These are phyloP conservation scores for Xylaria intraflava DNA, from an alignment of 495 filamentous ascomycete genomes.

Conservation along the genomic window DNA sequence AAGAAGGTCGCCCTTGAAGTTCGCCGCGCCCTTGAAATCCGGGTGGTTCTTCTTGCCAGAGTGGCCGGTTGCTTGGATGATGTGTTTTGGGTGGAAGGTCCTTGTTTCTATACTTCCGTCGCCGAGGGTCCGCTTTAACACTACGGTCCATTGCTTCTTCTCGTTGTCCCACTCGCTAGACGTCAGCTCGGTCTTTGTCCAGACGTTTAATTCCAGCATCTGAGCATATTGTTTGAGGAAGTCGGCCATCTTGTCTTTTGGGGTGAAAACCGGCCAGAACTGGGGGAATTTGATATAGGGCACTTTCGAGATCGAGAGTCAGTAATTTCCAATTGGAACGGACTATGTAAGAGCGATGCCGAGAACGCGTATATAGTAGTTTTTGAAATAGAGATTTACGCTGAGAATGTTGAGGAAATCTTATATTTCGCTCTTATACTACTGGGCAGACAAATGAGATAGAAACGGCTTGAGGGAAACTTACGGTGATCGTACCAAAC, in stretches of 20 bases:
- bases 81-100: slow-evolving; percentile 56
- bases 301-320: neutral
- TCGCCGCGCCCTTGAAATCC: slow-evolving; percentile 52
- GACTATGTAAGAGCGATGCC: too few species aligned
- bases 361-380: too few species aligned
- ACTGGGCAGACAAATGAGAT: too few species aligned
- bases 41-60: slow-evolving; percentile 64
- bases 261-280: slow-evolving; percentile 64
- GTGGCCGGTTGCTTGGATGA: slow-evolving; percentile 68
- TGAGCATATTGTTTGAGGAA: slow-evolving; percentile 72
- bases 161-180: slow-evolving; percentile 48
- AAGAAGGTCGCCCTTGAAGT: slow-evolving; percentile 53
- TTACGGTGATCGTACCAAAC: slow-evolving; percentile 74
- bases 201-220: slow-evolving; percentile 70
- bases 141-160: slow-evolving; percentile 54
- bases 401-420: neutral
- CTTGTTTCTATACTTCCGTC: slow-evolving; percentile 49
- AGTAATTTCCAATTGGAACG: too few species aligned
- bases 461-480: slow-evolving; percentile 32
- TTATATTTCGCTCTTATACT: too few species aligned
- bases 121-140: slow-evolving; percentile 41
- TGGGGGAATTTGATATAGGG: slow-evolving; percentile 53
- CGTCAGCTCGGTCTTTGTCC: slow-evolving; percentile 52
- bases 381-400: neutral
- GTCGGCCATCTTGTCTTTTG: slow-evolving; percentile 75